Percentiles rank a stretch among this genome's conserved stretches.
Conservation (phyloP, 2,329 filamentous ascomycete genomes). For the Pestalotiopsis sp. region DNA sequence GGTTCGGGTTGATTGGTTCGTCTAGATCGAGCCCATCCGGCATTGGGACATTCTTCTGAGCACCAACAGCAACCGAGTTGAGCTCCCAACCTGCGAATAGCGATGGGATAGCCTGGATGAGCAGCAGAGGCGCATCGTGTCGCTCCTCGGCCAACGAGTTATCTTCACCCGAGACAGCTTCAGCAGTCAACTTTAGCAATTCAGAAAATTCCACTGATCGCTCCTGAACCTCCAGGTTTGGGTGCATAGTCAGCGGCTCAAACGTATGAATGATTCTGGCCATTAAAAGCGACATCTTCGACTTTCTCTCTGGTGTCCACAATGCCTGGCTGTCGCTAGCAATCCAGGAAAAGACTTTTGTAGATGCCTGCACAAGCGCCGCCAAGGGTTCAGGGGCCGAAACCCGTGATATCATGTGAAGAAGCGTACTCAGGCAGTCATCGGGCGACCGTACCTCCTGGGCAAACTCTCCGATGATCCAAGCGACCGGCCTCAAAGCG, state of each 20-base stretch:
- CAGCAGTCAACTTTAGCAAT: constrained; percentile 81
- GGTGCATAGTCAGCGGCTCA: constrained; percentile 78
- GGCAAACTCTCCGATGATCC: constrained; percentile 89
- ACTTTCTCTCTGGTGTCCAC: constrained; percentile 77
- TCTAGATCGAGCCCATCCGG: constrained; percentile 79
- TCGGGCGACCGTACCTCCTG: constrained; percentile 70
- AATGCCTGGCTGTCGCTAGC: constrained; percentile 64
- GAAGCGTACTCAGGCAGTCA: constrained; percentile 71
- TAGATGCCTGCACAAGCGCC: constrained; percentile 79
- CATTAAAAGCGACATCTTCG: constrained; percentile 75
- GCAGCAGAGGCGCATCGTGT: constrained; percentile 76
- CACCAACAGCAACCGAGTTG: constrained; percentile 83
- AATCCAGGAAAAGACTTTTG: constrained; percentile 80
- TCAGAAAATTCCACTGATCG: constrained; percentile 91
- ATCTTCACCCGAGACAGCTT: constrained; percentile 73
- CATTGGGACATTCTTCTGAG: constrained; percentile 83
- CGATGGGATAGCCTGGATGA: constrained; percentile 88
- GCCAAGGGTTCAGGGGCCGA: constrained; percentile 69
- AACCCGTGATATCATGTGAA: constrained; percentile 65
- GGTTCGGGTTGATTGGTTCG: constrained; percentile 76
- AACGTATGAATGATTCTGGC: constrained; percentile 81
- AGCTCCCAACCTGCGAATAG: constrained; percentile 86
- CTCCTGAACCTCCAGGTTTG: constrained; percentile 92
- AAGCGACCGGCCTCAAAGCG: constrained; percentile 76
- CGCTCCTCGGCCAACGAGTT: constrained; percentile 53